Conservation (phyloP, 176 grass and related monocot species). For the Carex cristatella region DNA sequence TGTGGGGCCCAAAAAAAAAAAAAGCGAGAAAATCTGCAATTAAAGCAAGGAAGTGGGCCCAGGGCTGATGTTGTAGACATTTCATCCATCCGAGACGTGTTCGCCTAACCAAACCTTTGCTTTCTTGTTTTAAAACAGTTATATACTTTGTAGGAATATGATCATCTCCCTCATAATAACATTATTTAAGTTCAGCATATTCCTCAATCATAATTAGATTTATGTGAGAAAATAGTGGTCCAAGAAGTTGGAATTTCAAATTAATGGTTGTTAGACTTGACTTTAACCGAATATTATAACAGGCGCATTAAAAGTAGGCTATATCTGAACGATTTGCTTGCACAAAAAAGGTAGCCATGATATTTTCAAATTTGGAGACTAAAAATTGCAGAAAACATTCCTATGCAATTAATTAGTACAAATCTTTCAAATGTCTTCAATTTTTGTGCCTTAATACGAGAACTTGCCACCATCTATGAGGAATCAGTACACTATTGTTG, state of each 20-base stretch:
- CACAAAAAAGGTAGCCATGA: conserved; percentile 1
- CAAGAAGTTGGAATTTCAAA: conserved; percentile 21
- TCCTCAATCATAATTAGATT: neutral
- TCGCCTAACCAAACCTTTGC: conserved; percentile 44
- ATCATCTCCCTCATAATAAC: neutral
- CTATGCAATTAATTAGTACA: neutral
- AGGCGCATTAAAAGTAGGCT: neutral
- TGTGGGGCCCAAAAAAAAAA: neutral
- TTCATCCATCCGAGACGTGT: conserved; percentile 51
- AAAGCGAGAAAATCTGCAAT: conserved; percentile 9
- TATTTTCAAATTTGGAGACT: neutral
- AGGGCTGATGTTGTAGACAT: conserved; percentile 40
- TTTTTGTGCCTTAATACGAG: too few species aligned
- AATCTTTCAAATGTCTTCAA: too few species aligned
- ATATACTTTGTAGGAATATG: conserved; percentile 3
- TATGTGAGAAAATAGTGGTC: neutral
- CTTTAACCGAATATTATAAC: neutral
- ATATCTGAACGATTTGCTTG: neutral
- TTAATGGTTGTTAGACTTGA: conserved; percentile 12
- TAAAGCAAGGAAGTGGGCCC: conserved; percentile 28
- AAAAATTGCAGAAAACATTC: neutral
- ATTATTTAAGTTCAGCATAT: conserved; percentile 1
- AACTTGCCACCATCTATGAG: too few species aligned
- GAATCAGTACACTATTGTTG: too few species aligned
- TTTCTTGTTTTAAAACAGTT: conserved; percentile 18